Evolutionary conservation across 768 basidiomycete genomes (phyloP).

Genomic region (Boletus tomentosulus): DNA sequence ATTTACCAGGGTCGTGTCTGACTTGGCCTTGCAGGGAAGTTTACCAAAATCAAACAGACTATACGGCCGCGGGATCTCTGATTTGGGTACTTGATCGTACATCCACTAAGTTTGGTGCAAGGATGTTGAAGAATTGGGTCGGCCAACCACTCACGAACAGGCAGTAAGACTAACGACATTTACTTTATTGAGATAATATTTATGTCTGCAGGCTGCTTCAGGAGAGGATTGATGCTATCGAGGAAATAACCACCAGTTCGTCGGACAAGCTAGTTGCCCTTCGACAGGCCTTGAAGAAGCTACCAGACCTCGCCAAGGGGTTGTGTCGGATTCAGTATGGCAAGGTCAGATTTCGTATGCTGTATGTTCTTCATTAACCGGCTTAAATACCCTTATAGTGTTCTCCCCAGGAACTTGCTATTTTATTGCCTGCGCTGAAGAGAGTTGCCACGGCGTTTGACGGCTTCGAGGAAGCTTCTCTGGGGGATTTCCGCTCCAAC

Average conservation of each 20-base stretch:
- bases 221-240: slow-evolving; percentile 77
- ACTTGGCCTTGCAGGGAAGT: slow-evolving; percentile 56
- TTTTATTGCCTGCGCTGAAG: slow-evolving; percentile 71
- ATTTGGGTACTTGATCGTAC: slow-evolving; percentile 86
- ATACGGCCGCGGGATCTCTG: slow-evolving; percentile 67
- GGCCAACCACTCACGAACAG: slow-evolving; percentile 78
- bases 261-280: slow-evolving; percentile 63
- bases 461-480: slow-evolving; percentile 36
- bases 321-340: slow-evolving; percentile 88
- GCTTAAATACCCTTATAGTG: slow-evolving; percentile 43
- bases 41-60: slow-evolving; percentile 87
- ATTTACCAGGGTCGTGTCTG: not conserved
- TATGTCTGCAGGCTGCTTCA: slow-evolving; percentile 56
- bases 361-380: not conserved
- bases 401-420: slow-evolving; percentile 75
- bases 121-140: slow-evolving; percentile 82
- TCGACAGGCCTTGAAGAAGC: slow-evolving; percentile 60
- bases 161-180: slow-evolving; percentile 38
- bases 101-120: slow-evolving; percentile 82
- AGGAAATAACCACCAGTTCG: slow-evolving; percentile 66
- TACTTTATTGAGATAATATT: not conserved
- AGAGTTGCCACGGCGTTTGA: slow-evolving; percentile 66
- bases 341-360: slow-evolving; percentile 49
- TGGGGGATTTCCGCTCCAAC: slow-evolving; percentile 57
- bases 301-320: slow-evolving; percentile 88